These are phyloP conservation scores for Emydomyces testavorans DNA, from an alignment of 2,329 filamentous ascomycete species.

Conservation along the genomic window DNA sequence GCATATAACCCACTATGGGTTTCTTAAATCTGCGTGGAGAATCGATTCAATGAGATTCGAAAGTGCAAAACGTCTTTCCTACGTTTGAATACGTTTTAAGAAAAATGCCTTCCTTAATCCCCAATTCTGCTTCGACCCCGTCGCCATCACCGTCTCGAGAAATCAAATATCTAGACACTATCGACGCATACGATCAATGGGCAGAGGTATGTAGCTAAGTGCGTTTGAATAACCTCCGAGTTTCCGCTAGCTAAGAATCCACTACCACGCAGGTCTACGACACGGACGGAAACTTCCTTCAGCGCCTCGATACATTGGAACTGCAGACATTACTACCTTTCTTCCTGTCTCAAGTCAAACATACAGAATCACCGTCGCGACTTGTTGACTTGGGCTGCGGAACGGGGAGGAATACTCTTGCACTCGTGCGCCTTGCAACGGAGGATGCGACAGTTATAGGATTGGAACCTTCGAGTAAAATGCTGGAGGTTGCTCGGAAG, in stretches of 20 bases:
- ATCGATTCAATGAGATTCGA: no score
- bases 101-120: not conserved
- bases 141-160: constrained; percentile 7
- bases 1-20: not conserved
- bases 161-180: constrained; percentile 26
- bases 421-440: constrained; percentile 29
- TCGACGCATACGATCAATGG: constrained; percentile 32
- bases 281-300: constrained; percentile 55
- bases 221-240: not conserved
- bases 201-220: constrained; percentile 24
- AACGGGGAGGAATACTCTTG: constrained; percentile 51
- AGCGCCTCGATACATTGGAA: constrained; percentile 50
- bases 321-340: constrained; percentile 41
- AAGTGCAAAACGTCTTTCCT: no score
- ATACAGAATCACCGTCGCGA: constrained; percentile 23
- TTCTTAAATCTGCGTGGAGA: no score
- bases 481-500: constrained; percentile 44
- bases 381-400: constrained; percentile 55
- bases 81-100: no score
- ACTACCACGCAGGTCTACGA: constrained; percentile 43
- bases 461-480: constrained; percentile 46
- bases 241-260: constrained; percentile 1
- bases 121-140: not conserved
- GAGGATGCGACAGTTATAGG: constrained; percentile 36
- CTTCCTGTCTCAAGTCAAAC: constrained; percentile 31